Percentiles rank a stretch among this genome's conserved stretches.
Evolutionary conservation across 2,329 filamentous ascomycete genomes (phyloP).

Genomic region (Pseudopithomyces maydicus): DNA sequence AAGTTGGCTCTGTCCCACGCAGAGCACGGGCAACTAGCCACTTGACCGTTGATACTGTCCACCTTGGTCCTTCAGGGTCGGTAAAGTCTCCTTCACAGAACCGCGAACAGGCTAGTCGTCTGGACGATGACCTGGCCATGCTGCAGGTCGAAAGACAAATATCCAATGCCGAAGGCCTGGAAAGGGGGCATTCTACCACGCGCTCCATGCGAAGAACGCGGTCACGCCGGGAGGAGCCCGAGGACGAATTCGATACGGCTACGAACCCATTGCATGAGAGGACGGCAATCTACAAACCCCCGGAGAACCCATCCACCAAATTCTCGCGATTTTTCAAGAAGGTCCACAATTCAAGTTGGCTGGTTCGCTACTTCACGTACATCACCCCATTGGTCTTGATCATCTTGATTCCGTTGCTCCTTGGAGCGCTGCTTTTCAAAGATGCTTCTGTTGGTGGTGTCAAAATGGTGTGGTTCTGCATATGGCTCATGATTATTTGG

Average conservation of each 20-base stretch:
- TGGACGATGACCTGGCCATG: slow-evolving; percentile 70
- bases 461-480: slow-evolving; percentile 84
- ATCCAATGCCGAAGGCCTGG: slow-evolving; percentile 49
- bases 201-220: slow-evolving; percentile 58
- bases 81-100: slow-evolving; percentile 59
- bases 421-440: slow-evolving; percentile 66
- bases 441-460: slow-evolving; percentile 74
- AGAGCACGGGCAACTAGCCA: slow-evolving; percentile 46
- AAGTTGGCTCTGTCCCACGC: slow-evolving; percentile 10
- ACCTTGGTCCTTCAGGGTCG: slow-evolving; percentile 22
- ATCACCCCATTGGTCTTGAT: slow-evolving; percentile 68
- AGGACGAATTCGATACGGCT: slow-evolving; percentile 70
- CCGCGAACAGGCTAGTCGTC: slow-evolving; percentile 63
- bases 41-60: slow-evolving; percentile 54
- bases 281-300: slow-evolving; percentile 67
- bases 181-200: slow-evolving; percentile 40
- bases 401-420: slow-evolving; percentile 69
- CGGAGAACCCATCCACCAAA: slow-evolving; percentile 64
- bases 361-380: slow-evolving; percentile 74
- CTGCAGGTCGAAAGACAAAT: slow-evolving; percentile 68
- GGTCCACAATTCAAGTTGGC: slow-evolving; percentile 67
- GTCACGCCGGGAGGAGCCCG: slow-evolving; percentile 59
- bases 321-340: slow-evolving; percentile 69
- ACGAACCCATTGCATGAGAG: slow-evolving; percentile 73
- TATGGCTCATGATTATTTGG: slow-evolving; percentile 96